These are phyloP conservation scores for Anethum foeniculum DNA, from an alignment of 140 eudicot species.

Conservation along the genomic window DNA sequence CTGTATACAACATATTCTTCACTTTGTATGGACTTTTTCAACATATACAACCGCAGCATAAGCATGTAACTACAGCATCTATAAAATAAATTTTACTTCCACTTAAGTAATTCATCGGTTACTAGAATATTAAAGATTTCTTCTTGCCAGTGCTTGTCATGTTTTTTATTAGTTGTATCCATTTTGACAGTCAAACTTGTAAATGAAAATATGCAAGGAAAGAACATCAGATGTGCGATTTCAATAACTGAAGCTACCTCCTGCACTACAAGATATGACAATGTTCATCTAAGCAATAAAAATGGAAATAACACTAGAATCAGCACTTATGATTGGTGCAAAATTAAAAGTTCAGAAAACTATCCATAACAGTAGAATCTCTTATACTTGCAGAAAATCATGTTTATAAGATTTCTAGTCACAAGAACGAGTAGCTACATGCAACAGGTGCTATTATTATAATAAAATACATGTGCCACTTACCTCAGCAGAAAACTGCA, in stretches of 20 bases:
- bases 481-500: slow-evolving; percentile 81
- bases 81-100: background rate
- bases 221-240: background rate
- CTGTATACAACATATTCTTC: background rate
- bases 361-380: background rate
- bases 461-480: slow-evolving; percentile 12
- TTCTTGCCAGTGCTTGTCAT: background rate
- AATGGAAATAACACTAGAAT: background rate
- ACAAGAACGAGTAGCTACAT: background rate
- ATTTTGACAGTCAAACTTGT: background rate
- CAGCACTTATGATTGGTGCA: background rate
- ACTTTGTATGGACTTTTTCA: background rate
- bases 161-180: background rate
- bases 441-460: background rate
- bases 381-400: background rate
- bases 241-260: background rate
- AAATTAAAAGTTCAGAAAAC: background rate
- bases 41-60: background rate
- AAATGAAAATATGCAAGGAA: background rate
- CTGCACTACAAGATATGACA: background rate
- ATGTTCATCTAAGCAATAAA: background rate
- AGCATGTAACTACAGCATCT: background rate
- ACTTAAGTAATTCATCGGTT: background rate
- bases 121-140: background rate
- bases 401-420: background rate